Conservation (phyloP, 2,329 filamentous ascomycete genomes). For the Arthrinium puccinioides region DNA sequence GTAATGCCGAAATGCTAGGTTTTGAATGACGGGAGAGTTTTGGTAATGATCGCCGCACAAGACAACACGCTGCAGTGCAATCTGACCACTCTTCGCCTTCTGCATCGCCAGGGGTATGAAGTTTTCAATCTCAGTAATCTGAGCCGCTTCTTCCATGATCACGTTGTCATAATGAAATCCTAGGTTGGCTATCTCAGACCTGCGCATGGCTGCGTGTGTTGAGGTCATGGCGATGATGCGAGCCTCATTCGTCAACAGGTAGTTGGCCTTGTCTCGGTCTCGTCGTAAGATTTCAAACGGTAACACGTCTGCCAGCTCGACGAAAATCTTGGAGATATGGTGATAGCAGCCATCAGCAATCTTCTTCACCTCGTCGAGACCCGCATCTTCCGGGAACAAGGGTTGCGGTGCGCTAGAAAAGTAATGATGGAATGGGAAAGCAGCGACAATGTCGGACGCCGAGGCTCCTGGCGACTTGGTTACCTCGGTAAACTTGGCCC, state of each 20-base stretch:
- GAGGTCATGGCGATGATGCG: slow-evolving; percentile 98
- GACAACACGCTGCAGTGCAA: slow-evolving; percentile 78
- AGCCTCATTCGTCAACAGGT: slow-evolving; percentile 91
- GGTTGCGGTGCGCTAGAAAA: slow-evolving; percentile 84
- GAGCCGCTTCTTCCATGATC: slow-evolving; percentile 96
- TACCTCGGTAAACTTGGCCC: slow-evolving; percentile 74
- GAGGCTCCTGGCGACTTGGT: slow-evolving; percentile 49
- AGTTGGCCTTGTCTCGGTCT: slow-evolving; percentile 90
- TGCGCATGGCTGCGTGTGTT: slow-evolving; percentile 91
- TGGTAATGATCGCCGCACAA: slow-evolving; percentile 94
- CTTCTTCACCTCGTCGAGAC: slow-evolving; percentile 63
- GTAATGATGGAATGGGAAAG: slow-evolving; percentile 83
- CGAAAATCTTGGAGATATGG: slow-evolving; percentile 85
- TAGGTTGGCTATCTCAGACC: slow-evolving; percentile 82
- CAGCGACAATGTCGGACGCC: slow-evolving; percentile 54
- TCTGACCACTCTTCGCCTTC: slow-evolving; percentile 63
- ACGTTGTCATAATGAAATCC: slow-evolving; percentile 98
- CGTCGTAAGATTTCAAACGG: slow-evolving; percentile 91
- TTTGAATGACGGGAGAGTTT: slow-evolving; percentile 93
- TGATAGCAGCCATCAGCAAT: slow-evolving; percentile 78
- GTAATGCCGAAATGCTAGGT: slow-evolving; percentile 87
- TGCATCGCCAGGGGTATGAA: slow-evolving; percentile 95
- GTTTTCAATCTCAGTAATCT: slow-evolving; percentile 95
- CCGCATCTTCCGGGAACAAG: slow-evolving; percentile 62
- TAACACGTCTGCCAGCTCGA: slow-evolving; percentile 83